Conservation (phyloP, 495 filamentous ascomycete genomes). For the Neurospora sp. region DNA sequence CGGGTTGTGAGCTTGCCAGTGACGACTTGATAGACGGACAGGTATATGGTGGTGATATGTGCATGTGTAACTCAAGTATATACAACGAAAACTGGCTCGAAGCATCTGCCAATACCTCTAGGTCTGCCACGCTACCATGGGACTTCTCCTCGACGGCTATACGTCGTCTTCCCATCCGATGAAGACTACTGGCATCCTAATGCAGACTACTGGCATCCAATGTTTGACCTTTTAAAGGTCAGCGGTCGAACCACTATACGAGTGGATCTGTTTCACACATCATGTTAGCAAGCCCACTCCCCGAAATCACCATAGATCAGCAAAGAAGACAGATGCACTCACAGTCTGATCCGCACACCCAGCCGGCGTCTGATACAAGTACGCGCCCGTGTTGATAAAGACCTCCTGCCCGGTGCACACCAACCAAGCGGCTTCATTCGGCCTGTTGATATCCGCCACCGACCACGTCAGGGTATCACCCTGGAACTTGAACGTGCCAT, state of each 20-base stretch:
- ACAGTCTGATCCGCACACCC: slow-evolving; percentile 43
- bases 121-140: neutral
- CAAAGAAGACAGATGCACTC: too few species aligned
- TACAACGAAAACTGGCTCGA: neutral
- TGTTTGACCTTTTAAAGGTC: slow-evolving; percentile 4
- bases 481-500: slow-evolving; percentile 37
- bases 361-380: slow-evolving; percentile 35
- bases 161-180: neutral
- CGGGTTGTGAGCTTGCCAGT: neutral
- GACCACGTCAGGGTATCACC: slow-evolving; percentile 41
- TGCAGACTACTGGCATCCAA: neutral
- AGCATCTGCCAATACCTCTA: neutral
- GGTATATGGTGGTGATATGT: neutral
- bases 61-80: neutral
- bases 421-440: slow-evolving; percentile 39
- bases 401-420: slow-evolving; percentile 32
- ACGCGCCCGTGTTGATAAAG: slow-evolving; percentile 41
- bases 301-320: too few species aligned
- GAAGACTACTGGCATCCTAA: neutral
- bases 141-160: neutral
- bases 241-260: slow-evolving; percentile 10
- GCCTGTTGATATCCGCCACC: slow-evolving; percentile 27
- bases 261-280: slow-evolving; percentile 11
- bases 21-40: neutral
- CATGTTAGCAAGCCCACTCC: too few species aligned